Percentiles rank a stretch among this genome's conserved stretches.
phyloP scores from a whole-genome alignment of 805 yeast genomes.

The Wickerhamiella sergipiensis region DNA sequence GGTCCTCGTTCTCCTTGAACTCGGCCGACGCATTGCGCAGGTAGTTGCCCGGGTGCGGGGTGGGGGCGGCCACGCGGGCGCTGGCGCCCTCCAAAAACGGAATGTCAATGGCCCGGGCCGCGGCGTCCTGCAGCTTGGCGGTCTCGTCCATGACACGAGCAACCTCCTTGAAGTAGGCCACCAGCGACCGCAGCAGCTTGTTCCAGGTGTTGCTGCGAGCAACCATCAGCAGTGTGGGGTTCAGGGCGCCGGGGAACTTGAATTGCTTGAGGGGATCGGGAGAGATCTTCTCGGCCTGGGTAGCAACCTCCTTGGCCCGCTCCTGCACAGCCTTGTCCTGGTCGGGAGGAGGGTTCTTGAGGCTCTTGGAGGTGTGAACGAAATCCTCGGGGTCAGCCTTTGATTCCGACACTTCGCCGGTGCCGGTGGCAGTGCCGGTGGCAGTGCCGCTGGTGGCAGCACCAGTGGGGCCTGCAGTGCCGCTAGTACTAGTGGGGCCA shows the following conservation, averaged over 20 bases:
- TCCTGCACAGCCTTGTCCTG: not conserved
- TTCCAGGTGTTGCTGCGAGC: constrained; percentile 79
- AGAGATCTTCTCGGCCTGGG: not conserved
- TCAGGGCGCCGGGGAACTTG: constrained; percentile 41
- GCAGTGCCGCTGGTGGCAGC: not conserved
- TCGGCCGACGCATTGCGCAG: not conserved
- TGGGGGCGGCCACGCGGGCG: not conserved
- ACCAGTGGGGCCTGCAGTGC: not conserved
- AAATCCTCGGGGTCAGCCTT: not conserved
- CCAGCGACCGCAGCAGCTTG: constrained; percentile 54
- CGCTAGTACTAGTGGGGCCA: not conserved
- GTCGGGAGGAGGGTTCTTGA: not conserved
- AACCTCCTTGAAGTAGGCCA: constrained; percentile 64
- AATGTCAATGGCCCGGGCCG: not conserved
- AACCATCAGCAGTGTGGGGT: constrained; percentile 78
- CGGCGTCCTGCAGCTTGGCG: not conserved
- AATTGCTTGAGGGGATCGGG: constrained; percentile 4
- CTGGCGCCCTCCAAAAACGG: constrained; percentile 1
- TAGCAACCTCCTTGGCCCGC: not conserved
- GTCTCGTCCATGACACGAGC: constrained; percentile 24
- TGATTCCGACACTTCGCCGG: not conserved
- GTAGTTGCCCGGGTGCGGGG: not conserved
- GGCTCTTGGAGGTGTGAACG: not conserved
- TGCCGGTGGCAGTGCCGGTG: not conserved
- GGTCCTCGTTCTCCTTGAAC: not conserved